Evolutionary conservation across 140 eudicot species (phyloP).

Genomic region (Ambrosia hybrid): DNA sequence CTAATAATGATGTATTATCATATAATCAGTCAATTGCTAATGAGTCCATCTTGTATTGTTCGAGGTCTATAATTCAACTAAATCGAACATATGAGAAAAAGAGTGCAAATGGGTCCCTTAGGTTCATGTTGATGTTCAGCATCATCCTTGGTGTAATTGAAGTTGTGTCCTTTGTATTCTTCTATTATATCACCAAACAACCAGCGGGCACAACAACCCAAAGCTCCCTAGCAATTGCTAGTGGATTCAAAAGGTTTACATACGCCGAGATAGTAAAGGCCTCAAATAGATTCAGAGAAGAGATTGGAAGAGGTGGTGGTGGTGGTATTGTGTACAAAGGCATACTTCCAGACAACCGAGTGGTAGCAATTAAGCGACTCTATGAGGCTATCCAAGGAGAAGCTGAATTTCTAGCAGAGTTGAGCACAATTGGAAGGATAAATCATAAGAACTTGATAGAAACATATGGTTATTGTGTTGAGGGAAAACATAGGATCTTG

Average conservation of each 20-base stretch:
- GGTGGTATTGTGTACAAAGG: slow-evolving; percentile 2
- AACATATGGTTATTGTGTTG: slow-evolving; percentile 2
- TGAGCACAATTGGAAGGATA: too few species aligned
- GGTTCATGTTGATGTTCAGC: background rate
- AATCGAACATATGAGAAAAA: slow-evolving; percentile 1
- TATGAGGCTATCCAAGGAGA: slow-evolving; percentile 30
- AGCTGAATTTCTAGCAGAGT: background rate
- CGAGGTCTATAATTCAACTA: background rate
- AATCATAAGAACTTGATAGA: slow-evolving; percentile 22
- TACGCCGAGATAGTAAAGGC: slow-evolving; percentile 33
- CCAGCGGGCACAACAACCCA: background rate
- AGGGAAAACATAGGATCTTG: slow-evolving; percentile 27
- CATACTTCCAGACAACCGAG: slow-evolving; percentile 24
- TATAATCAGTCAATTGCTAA: background rate
- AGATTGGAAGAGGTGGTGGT: too few species aligned
- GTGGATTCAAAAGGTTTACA: slow-evolving; percentile 28
- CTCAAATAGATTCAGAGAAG: slow-evolving; percentile 18
- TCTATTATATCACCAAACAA: background rate
- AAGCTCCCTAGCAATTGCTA: background rate
- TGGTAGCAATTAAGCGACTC: slow-evolving; percentile 33
- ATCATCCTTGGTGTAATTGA: slow-evolving; percentile 15
- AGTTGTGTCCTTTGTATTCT: background rate
- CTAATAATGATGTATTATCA: background rate
- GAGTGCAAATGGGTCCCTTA: background rate
- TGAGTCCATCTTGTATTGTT: slow-evolving; percentile 19